A percentile compares a stretch with the other conserved stretches of the same genome.
Conservation (phyloP, 768 basidiomycete genomes). For the Trametes meyenii region DNA sequence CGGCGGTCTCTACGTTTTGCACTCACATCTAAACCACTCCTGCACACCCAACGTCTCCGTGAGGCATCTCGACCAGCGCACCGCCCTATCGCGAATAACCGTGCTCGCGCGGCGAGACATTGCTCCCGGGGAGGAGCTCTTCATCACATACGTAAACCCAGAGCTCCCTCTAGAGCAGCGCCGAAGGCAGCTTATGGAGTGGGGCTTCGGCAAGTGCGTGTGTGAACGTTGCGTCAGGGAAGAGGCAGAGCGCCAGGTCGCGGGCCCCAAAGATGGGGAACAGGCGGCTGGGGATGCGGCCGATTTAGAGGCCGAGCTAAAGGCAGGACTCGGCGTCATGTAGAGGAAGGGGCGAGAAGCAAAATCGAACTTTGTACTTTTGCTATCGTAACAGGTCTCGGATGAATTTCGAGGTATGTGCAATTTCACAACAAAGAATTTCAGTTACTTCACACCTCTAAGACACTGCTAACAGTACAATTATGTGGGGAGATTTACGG, state of each 20-base stretch:
- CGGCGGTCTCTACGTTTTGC: slow-evolving; percentile 83
- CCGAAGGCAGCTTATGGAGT: slow-evolving; percentile 57
- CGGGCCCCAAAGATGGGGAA: not conserved
- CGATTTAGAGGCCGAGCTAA: slow-evolving; percentile 59
- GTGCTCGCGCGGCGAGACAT: slow-evolving; percentile 70
- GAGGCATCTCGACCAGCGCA: slow-evolving; percentile 72
- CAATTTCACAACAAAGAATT: too few relatives aligned
- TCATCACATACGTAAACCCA: slow-evolving; percentile 81
- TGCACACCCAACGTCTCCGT: slow-evolving; percentile 82
- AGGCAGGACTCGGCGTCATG: slow-evolving; percentile 62
- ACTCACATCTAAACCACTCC: slow-evolving; percentile 86
- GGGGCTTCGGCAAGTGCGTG: slow-evolving; percentile 74
- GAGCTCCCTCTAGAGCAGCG: slow-evolving; percentile 47
- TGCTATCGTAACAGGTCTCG: not conserved
- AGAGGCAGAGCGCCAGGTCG: slow-evolving; percentile 32
- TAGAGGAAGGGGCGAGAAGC: slow-evolving; percentile 17
- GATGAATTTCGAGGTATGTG: too few relatives aligned
- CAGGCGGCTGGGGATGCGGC: slow-evolving; percentile 21
- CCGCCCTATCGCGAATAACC: slow-evolving; percentile 73
- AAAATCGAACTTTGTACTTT: not conserved
- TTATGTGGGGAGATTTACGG: not conserved
- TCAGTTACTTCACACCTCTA: too few relatives aligned
- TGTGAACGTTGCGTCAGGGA: slow-evolving; percentile 74
- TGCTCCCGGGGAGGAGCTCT: slow-evolving; percentile 70
- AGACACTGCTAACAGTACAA: too few relatives aligned